Evolutionary conservation across 768 basidiomycete genomes (phyloP).

Genomic region (Tulasnella sp.): DNA sequence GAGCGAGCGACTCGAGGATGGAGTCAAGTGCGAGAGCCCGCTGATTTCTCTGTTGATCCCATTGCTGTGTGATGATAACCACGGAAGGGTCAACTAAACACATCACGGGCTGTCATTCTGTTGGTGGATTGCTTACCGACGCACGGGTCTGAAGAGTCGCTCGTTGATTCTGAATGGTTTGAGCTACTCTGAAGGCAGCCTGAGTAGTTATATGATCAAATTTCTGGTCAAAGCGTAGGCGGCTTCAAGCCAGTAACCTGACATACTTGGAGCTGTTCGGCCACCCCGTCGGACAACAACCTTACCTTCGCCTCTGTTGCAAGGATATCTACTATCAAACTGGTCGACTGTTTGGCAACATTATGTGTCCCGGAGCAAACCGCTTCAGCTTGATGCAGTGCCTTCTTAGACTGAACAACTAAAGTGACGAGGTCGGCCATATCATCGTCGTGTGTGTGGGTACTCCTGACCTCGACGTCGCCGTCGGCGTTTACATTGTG

Average conservation of each 20-base stretch:
- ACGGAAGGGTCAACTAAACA: conserved; percentile 9
- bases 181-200: conserved; percentile 71
- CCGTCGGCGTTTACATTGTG: neutral
- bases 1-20: conserved; percentile 67
- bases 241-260: neutral
- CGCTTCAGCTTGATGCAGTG: conserved; percentile 70
- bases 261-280: conserved; percentile 70
- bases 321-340: conserved; percentile 64
- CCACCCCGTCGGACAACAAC: conserved; percentile 70
- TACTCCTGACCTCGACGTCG: neutral
- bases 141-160: conserved; percentile 56
- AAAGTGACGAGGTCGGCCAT: conserved; percentile 61
- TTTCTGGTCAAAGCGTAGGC: neutral
- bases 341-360: conserved; percentile 62
- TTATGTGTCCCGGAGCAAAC: conserved; percentile 65
- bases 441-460: neutral
- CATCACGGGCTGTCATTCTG: neutral
- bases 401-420: conserved; percentile 77
- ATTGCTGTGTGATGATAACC: conserved; percentile 50
- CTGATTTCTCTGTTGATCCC: conserved; percentile 62
- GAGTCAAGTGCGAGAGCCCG: conserved; percentile 61
- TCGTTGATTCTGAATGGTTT: conserved; percentile 70
- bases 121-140: conserved; percentile 45
- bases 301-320: conserved; percentile 74
- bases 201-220: conserved; percentile 35